Evolutionary conservation across 2,329 filamentous ascomycete species (phyloP).

Genomic region (Claviceps paspali): DNA sequence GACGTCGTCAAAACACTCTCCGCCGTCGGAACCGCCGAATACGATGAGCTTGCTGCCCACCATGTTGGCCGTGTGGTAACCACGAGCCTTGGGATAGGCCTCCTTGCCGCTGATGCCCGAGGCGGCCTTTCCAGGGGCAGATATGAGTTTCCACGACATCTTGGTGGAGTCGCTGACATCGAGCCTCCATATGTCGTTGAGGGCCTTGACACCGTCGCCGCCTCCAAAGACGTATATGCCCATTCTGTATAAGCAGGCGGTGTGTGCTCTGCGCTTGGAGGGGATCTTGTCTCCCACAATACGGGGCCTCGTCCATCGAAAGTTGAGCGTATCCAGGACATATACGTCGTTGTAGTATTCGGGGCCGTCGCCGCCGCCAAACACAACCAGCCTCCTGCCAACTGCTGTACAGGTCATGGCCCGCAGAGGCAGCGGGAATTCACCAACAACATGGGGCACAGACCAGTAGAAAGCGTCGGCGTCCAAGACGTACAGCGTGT

Average conservation of each 20-base stretch:
- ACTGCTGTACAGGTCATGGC: constrained; percentile 61
- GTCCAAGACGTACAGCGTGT: constrained; percentile 53
- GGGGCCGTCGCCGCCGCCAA: constrained; percentile 54
- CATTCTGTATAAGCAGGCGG: constrained; percentile 56
- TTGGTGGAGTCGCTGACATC: constrained; percentile 51
- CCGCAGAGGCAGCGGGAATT: constrained; percentile 47
- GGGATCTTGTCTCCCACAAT: constrained; percentile 43
- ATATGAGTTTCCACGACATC: constrained; percentile 55
- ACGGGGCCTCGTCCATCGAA: constrained; percentile 48
- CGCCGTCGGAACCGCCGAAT: constrained; percentile 54
- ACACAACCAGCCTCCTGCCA: constrained; percentile 54
- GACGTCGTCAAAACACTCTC: constrained; percentile 58
- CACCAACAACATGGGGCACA: constrained; percentile 46
- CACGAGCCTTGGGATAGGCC: constrained; percentile 43
- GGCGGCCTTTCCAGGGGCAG: constrained; percentile 25
- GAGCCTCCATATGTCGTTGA: constrained; percentile 60
- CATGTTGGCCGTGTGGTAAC: constrained; percentile 61
- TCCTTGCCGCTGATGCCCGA: constrained; percentile 18
- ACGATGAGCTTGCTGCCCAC: constrained; percentile 58
- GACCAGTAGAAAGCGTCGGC: constrained; percentile 58
- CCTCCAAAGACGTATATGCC: constrained; percentile 57
- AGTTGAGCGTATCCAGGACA: constrained; percentile 55
- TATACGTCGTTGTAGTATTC: constrained; percentile 60
- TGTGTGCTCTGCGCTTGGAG: constrained; percentile 50
- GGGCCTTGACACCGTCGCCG: constrained; percentile 52